Percentiles rank a stretch among this genome's conserved stretches.
phyloP scores from a whole-genome alignment of 2,329 filamentous ascomycete species.

The Ophiostoma piceae region DNA sequence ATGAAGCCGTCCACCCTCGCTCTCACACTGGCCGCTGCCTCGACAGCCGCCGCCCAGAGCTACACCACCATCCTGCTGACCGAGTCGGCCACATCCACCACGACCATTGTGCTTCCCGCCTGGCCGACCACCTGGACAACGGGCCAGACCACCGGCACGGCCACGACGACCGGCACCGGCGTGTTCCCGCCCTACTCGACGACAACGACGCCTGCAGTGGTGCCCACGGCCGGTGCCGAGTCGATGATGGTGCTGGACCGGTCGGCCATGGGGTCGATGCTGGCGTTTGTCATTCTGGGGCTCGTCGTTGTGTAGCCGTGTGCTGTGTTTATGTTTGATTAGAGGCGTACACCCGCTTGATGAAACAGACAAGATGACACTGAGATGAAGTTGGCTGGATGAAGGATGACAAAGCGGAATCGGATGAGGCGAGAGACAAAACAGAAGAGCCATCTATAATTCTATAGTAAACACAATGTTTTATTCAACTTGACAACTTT shows the following conservation, averaged over 20 bases:
- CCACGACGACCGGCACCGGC: slow-evolving; percentile 11
- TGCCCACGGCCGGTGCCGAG: slow-evolving; percentile 27
- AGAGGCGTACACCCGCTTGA: background rate
- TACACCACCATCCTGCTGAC: slow-evolving; percentile 25
- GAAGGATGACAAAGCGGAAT: background rate
- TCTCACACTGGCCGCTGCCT: slow-evolving; percentile 1
- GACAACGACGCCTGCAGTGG: slow-evolving; percentile 21
- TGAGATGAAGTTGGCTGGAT: too few species aligned
- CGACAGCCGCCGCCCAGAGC: slow-evolving; percentile 19
- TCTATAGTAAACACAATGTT: background rate
- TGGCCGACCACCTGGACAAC: slow-evolving; percentile 23
- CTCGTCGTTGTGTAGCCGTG: slow-evolving; percentile 26
- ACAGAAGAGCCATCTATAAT: background rate
- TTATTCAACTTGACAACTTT: background rate
- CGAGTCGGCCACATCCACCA: slow-evolving; percentile 23
- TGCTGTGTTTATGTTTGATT: background rate
- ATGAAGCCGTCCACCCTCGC: slow-evolving; percentile 16
- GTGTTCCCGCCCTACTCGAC: slow-evolving; percentile 11
- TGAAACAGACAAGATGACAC: background rate
- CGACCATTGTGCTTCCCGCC: slow-evolving; percentile 24
- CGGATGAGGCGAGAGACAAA: background rate
- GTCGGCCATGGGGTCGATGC: slow-evolving; percentile 24
- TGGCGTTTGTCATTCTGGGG: slow-evolving; percentile 26
- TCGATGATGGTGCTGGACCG: slow-evolving; percentile 24
- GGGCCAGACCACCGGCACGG: background rate